phyloP scores from a whole-genome alignment of 441 rosid genomes.

The Pelargonium citronellum region DNA sequence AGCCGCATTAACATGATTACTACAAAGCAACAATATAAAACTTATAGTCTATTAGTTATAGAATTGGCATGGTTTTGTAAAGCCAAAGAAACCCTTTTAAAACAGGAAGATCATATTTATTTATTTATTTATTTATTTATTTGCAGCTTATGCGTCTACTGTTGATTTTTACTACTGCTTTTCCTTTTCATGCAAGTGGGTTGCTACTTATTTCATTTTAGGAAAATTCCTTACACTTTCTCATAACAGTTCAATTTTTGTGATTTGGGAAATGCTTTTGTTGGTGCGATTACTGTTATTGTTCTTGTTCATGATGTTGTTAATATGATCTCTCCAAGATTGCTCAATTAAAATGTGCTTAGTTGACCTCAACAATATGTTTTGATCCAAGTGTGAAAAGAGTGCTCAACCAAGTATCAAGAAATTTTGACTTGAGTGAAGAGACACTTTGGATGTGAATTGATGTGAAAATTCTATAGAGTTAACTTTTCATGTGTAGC shows the following conservation, averaged over 20 bases:
- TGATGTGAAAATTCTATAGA: constrained; percentile 3
- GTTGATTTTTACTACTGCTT: too few species aligned
- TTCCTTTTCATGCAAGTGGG: too few species aligned
- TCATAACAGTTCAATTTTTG: not conserved
- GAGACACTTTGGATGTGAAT: not conserved
- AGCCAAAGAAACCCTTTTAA: constrained; percentile 14
- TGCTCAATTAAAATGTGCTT: constrained; percentile 4
- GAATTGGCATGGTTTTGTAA: not conserved
- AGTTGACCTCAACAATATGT: constrained; percentile 3
- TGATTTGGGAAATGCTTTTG: not conserved
- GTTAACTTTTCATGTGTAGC: not conserved
- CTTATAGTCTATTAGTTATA: not conserved
- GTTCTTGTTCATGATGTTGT: not conserved
- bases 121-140: too few species aligned
- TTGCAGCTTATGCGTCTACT: too few species aligned
- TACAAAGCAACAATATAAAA: constrained; percentile 9
- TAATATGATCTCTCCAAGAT: not conserved
- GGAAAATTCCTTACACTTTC: too few species aligned
- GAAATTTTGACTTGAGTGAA: not conserved
- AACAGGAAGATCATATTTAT: not conserved
- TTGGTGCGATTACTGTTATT: not conserved
- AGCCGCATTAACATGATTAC: constrained; percentile 19
- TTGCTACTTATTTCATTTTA: too few species aligned
- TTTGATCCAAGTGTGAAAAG: not conserved
- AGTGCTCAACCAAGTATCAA: not conserved